These are phyloP conservation scores for Chaetomidium leptoderma DNA, from an alignment of 495 filamentous ascomycete species.

Conservation along the genomic window DNA sequence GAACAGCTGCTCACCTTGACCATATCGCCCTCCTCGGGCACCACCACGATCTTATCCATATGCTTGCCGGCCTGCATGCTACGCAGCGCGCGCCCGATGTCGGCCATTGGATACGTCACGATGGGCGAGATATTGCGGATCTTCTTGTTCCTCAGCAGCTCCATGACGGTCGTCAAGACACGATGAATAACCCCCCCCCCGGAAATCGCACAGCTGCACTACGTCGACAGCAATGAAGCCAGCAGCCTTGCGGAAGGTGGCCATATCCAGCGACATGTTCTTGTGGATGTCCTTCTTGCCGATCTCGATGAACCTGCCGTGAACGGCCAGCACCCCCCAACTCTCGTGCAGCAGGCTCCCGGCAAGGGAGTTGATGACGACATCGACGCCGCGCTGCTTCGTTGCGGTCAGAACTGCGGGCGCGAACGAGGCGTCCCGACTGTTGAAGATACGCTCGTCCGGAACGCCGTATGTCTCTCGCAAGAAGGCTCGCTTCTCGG, in stretches of 20 bases:
- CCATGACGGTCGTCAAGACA: slow-evolving; percentile 42
- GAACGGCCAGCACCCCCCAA: no score
- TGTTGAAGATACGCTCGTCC: slow-evolving; percentile 50
- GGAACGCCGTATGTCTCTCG: slow-evolving; percentile 49
- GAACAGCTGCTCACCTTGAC: no score
- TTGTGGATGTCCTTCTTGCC: slow-evolving; percentile 44
- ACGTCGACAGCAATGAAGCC: slow-evolving; percentile 35
- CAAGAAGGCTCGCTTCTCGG: slow-evolving; percentile 44
- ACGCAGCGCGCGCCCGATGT: slow-evolving; percentile 43
- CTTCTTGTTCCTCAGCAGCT: slow-evolving; percentile 35
- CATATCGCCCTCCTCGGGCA: no score
- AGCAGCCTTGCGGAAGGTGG: slow-evolving; percentile 37
- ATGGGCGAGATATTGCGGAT: no score
- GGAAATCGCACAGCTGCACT: slow-evolving; percentile 25
- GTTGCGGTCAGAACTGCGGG: slow-evolving; percentile 38
- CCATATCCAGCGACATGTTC: slow-evolving; percentile 39
- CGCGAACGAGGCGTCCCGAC: slow-evolving; percentile 40
- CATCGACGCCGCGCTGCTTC: slow-evolving; percentile 54
- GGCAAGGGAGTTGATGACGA: slow-evolving; percentile 57
- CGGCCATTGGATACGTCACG: slow-evolving; percentile 36
- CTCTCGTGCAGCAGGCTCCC: slow-evolving; percentile 51
- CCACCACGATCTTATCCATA: slow-evolving; percentile 55
- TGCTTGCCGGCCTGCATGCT: slow-evolving; percentile 49
- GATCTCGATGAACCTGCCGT: slow-evolving; percentile 55
- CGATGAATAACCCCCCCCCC: no score